phyloP scores from a whole-genome alignment of 2,329 filamentous ascomycete genomes.

The Epichloe glyceriae region DNA sequence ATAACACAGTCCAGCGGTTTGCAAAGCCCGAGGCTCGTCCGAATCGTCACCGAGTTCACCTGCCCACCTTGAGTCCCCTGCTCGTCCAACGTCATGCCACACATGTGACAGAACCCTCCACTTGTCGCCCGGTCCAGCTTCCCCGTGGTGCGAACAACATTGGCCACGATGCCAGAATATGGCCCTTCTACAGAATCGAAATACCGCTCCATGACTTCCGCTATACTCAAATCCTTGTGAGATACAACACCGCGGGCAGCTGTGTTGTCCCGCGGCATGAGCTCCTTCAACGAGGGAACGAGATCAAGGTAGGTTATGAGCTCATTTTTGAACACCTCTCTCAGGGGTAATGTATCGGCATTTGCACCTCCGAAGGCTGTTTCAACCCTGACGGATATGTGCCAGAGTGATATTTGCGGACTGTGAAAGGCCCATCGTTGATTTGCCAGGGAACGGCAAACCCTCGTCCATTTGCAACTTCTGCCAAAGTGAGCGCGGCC shows the following conservation, averaged over 20 bases:
- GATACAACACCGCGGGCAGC: conserved; percentile 35
- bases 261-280: conserved; percentile 29
- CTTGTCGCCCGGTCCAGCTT: conserved; percentile 50
- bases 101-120: conserved; percentile 47
- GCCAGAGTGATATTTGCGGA: conserved; percentile 18
- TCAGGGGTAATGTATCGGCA: conserved; percentile 57
- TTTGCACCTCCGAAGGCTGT: conserved; percentile 14
- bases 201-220: conserved; percentile 80
- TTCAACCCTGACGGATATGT: conserved; percentile 9
- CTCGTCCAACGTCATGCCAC: conserved; percentile 52
- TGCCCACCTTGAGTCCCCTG: conserved; percentile 49
- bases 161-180: conserved; percentile 85
- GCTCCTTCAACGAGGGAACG: conserved; percentile 35
- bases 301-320: conserved; percentile 52
- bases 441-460: conserved; percentile 72
- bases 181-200: conserved; percentile 69
- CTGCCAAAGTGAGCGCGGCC: conserved; percentile 71
- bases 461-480: conserved; percentile 84
- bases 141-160: conserved; percentile 83
- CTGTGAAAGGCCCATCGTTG: conserved; percentile 50
- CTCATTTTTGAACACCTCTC: conserved; percentile 77
- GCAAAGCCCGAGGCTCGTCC: conserved; percentile 11
- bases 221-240: conserved; percentile 72
- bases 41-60: conserved; percentile 41
- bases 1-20: conserved; percentile 46